These are phyloP conservation scores for Penicillium sp. DNA, from an alignment of 2,329 filamentous ascomycete genomes.

Conservation along the genomic window DNA sequence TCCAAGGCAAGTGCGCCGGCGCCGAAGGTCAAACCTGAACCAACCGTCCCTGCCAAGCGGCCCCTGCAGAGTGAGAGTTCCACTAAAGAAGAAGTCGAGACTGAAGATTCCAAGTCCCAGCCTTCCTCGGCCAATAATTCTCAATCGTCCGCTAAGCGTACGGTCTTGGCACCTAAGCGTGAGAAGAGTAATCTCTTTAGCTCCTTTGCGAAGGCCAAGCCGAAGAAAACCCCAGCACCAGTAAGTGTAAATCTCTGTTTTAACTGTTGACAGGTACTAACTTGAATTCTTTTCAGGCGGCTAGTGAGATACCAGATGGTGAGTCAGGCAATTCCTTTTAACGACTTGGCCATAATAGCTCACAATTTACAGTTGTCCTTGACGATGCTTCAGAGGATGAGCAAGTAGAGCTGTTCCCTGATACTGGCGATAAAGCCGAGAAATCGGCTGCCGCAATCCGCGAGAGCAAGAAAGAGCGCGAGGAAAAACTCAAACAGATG, in stretches of 20 bases:
- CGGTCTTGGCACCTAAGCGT: constrained; percentile 54
- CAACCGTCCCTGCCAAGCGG: constrained; percentile 41
- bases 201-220: constrained; percentile 71
- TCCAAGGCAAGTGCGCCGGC: constrained; percentile 27
- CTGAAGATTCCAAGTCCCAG: constrained; percentile 20
- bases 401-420: constrained; percentile 52
- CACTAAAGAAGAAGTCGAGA: constrained; percentile 24
- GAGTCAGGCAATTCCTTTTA: constrained; percentile 11
- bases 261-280: constrained; percentile 14
- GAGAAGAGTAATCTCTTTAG: constrained; percentile 69
- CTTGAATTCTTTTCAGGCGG: constrained; percentile 22
- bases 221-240: constrained; percentile 53
- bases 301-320: constrained; percentile 52
- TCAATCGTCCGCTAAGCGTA: constrained; percentile 35
- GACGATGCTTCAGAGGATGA: constrained; percentile 60
- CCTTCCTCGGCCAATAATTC: constrained; percentile 24
- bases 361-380: constrained; percentile 43
- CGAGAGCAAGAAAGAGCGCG: constrained; percentile 60
- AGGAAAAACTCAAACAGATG: constrained; percentile 68
- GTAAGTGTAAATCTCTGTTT: constrained; percentile 33
- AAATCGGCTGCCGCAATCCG: constrained; percentile 37
- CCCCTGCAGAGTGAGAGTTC: constrained; percentile 31
- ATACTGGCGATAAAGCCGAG: constrained; percentile 37
- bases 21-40: constrained; percentile 34
- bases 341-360: constrained; percentile 16